Base-by-base conservation (phyloP, 768 basidiomycete genomes). In the Termitomyces sp. region DNA sequence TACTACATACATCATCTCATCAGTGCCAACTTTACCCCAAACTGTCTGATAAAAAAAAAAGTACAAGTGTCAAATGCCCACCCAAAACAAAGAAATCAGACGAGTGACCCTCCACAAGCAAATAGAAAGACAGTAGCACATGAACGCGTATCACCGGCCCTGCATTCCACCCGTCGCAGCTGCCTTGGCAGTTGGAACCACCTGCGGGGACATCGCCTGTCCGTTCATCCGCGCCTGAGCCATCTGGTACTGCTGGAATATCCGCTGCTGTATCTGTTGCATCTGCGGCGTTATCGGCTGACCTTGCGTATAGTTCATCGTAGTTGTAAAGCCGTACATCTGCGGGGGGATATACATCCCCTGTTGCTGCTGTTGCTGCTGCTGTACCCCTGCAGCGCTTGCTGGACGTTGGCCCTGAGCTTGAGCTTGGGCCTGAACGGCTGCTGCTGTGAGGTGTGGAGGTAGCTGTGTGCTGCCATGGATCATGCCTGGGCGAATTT, bases 401-500 rank as follows among this genome's bases (percentile, higher is more conserved):
- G 61, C 17, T 45, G 51, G 54, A 14, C 53, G 57, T 34, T 55
- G 67, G 35, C 44, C 46, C 31, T 34, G 51, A n/a, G 34, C 41
- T 27, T 42, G 41, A 45, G 53, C 63, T 46, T 43, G 54, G 50
- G 43, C 56, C 45, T 53, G 53, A 53, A 61, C 62, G 21, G 70
- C 66, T 23, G 58, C 62, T 38, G 60, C 62, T 29, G 61, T 44
- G 38, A 63, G 50, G 40, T 62, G 54, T 41, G 64, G 45, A 40
- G 65, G 29, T 44, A 69, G 56, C 31, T 64, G 68, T 8, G 69
- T 59, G 38, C 65, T 69, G 27, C 62, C 53, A 32, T 67, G 71
- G 29, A 70, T 65, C 53, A 71, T 47, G 1, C 51, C 51, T 19
- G 73, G 65, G 23, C 76, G 72, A 53, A 71, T 60, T 21, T 73